phyloP scores from a whole-genome alignment of 108 stramenopile genomes.

The Aurantiochytrium sp. region DNA sequence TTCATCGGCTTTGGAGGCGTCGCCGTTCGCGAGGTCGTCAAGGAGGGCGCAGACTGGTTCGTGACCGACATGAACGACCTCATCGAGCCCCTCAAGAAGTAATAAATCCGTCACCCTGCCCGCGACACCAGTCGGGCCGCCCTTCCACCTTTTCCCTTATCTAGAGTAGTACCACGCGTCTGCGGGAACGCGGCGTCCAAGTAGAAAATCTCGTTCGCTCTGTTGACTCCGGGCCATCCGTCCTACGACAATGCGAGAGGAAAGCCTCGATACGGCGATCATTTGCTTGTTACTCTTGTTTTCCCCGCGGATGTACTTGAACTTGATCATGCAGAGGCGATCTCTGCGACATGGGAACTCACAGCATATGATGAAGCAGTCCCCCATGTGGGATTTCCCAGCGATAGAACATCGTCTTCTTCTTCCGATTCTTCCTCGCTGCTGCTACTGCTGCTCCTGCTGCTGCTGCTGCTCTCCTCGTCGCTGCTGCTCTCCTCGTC shows the following conservation, averaged over 20 bases:
- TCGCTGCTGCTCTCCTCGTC: not conserved
- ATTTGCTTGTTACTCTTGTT: too few relatives aligned
- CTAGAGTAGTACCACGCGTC: not conserved
- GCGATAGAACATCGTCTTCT: not conserved
- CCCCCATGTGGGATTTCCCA: not conserved
- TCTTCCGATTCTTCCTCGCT: not conserved
- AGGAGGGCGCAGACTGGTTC: constrained; percentile 87
- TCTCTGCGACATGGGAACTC: not conserved
- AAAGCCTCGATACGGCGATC: too few relatives aligned
- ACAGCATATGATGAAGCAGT: too few relatives aligned
- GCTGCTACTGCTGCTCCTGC: not conserved
- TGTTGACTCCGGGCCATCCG: too few relatives aligned
- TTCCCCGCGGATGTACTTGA: too few relatives aligned
- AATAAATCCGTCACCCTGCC: too few relatives aligned
- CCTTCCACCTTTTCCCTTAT: not conserved
- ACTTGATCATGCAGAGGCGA: too few relatives aligned
- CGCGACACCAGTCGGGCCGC: not conserved
- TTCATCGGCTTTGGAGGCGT: constrained; percentile 98
- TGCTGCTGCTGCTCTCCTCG: not conserved
- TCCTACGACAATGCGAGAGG: too few relatives aligned
- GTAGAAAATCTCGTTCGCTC: too few relatives aligned
- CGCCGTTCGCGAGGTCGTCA: constrained; percentile 72
- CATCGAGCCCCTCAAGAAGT: constrained; percentile 59
- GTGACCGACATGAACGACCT: constrained; percentile 78
- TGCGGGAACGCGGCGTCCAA: not conserved